These are phyloP conservation scores for Epipyxis sp. DNA, from an alignment of 108 stramenopile genomes.

Conservation along the genomic window DNA sequence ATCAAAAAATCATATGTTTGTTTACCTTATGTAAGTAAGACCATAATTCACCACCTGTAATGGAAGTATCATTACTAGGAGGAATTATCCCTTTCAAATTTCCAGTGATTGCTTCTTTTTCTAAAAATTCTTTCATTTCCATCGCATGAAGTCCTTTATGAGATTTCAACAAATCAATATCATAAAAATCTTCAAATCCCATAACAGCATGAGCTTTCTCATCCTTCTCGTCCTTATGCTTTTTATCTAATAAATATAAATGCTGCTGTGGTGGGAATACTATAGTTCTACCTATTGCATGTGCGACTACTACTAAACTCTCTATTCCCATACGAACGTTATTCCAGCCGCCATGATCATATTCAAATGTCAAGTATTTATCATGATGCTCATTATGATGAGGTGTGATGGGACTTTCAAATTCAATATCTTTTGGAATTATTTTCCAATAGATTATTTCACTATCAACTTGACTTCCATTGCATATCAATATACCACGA, in stretches of 20 bases:
- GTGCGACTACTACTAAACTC: constrained; percentile 69
- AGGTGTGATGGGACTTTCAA: constrained; percentile 30
- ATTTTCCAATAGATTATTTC: constrained; percentile 37
- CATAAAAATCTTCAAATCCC: constrained; percentile 33
- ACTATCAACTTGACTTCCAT: neutral
- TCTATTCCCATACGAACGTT: constrained; percentile 64
- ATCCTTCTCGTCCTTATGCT: neutral
- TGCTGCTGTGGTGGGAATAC: constrained; percentile 77
- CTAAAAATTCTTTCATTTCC: neutral
- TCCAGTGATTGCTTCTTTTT: constrained; percentile 38
- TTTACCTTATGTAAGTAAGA: neutral
- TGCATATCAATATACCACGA: constrained; percentile 15
- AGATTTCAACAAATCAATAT: constrained; percentile 3
- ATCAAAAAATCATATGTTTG: neutral
- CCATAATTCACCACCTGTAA: constrained; percentile 25
- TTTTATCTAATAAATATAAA: constrained; percentile 60
- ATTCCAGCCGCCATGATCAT: constrained; percentile 55
- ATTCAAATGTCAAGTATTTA: constrained; percentile 50
- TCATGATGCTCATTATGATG: constrained; percentile 30
- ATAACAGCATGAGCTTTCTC: constrained; percentile 7
- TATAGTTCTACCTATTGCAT: constrained; percentile 72
- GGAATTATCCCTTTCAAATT: constrained; percentile 5
- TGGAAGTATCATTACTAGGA: constrained; percentile 10
- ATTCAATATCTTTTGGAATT: constrained; percentile 4
- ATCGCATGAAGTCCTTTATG: constrained; percentile 22